A percentile compares a stretch with the other conserved stretches of the same genome.
Conservation (phyloP, 169 alveolate genomes). For the Babesia gibsoni region DNA sequence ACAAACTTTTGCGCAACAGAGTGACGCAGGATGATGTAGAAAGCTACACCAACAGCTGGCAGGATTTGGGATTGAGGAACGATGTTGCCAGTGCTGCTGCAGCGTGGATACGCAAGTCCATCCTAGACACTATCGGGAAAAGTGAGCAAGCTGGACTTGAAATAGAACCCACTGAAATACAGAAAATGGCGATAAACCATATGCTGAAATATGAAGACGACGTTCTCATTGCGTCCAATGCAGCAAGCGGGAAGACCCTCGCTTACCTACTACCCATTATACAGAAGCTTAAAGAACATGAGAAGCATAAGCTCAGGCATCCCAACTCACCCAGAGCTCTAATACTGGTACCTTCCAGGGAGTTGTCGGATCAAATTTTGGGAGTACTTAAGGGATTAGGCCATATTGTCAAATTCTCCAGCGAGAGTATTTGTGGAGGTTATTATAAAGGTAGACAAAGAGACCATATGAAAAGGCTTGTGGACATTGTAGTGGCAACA, state of each 20-base stretch:
- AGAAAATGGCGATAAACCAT: conserved; percentile 35
- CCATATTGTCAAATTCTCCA: conserved; percentile 35
- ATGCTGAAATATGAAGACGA: conserved; percentile 15
- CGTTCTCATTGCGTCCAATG: conserved; percentile 33
- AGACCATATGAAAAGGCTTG: conserved; percentile 51
- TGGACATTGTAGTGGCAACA: conserved; percentile 61
- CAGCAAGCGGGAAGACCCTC: conserved; percentile 59
- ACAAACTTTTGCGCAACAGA: conserved; percentile 1
- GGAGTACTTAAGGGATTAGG: conserved; percentile 43
- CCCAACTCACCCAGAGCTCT: conserved; percentile 52
- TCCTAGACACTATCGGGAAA: neutral
- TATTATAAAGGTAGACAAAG: conserved; percentile 9
- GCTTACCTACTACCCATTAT: conserved; percentile 52
- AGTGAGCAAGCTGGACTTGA: conserved; percentile 4
- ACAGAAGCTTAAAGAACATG: conserved; percentile 49
- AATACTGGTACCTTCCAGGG: conserved; percentile 45
- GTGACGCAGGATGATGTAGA: conserved; percentile 5
- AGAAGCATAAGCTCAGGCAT: conserved; percentile 10
- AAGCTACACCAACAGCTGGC: conserved; percentile 12
- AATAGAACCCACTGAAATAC: conserved; percentile 43
- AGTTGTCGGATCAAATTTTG: conserved; percentile 39
- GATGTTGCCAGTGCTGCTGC: conserved; percentile 49
- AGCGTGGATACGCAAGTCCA: conserved; percentile 20
- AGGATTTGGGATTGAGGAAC: conserved; percentile 25
- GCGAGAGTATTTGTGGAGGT: conserved; percentile 46